A percentile compares a stretch with the other conserved stretches of the same genome.
Evolutionary conservation across 148 eudicot genomes (phyloP).

Genomic region (Persicaria tinctoria): DNA sequence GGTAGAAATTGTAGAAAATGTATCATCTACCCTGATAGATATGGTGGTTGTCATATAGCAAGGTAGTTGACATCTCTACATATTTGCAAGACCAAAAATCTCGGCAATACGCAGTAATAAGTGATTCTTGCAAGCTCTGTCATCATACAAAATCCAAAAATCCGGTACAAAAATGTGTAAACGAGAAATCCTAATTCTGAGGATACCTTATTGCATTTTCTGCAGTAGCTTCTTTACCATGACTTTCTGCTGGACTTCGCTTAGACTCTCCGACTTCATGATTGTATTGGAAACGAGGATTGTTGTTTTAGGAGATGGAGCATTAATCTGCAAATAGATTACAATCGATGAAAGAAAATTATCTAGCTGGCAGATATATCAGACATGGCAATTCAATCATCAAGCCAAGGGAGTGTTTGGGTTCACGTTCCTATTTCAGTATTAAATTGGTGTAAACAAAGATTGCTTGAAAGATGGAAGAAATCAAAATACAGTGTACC

Average conservation of each 20-base stretch:
- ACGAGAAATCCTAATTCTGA: too few species aligned
- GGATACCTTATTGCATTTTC: conserved; percentile 28
- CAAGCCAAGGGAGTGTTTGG: background rate
- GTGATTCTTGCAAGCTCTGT: background rate
- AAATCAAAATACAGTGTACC: too few species aligned
- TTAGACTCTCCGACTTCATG: conserved; percentile 63
- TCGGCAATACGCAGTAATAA: background rate
- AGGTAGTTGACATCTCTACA: background rate
- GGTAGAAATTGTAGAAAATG: background rate
- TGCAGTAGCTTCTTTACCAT: conserved; percentile 70
- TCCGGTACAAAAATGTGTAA: background rate
- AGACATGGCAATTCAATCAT: background rate
- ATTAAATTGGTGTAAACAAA: background rate
- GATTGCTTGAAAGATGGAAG: too few species aligned
- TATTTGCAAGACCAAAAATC: background rate
- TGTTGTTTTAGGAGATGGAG: conserved; percentile 53
- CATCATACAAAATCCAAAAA: background rate
- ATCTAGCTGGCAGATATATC: background rate
- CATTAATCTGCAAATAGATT: conserved; percentile 49
- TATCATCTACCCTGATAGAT: background rate
- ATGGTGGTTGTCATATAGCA: too few species aligned
- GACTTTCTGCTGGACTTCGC: conserved; percentile 59
- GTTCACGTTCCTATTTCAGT: background rate
- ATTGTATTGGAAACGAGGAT: conserved; percentile 76
- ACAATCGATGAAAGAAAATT: background rate